A percentile compares a stretch with the other conserved stretches of the same genome.
phyloP scores from a whole-genome alignment of 768 basidiomycete species.

The Gymnopilus junonius region DNA sequence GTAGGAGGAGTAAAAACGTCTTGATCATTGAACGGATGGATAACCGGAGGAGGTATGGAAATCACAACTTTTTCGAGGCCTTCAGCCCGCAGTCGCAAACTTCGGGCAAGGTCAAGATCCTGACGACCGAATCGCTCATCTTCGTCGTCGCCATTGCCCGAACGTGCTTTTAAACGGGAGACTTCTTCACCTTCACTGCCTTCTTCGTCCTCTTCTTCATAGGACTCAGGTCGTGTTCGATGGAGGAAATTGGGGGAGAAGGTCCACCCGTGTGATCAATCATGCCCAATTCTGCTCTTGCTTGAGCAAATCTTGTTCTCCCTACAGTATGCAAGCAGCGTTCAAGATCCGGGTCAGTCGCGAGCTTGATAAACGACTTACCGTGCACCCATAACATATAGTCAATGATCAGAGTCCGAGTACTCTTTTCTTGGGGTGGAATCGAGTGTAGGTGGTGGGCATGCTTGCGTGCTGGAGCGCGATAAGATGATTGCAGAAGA shows the following conservation, averaged over 20 bases:
- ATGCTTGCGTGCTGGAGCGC: slow-evolving; percentile 83
- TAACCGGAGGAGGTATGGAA: slow-evolving; percentile 67
- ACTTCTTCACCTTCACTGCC: slow-evolving; percentile 68
- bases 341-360: background rate
- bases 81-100: slow-evolving; percentile 73
- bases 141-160: slow-evolving; percentile 60
- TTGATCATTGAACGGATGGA: slow-evolving; percentile 60
- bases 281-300: slow-evolving; percentile 86
- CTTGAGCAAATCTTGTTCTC: slow-evolving; percentile 81
- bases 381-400: slow-evolving; percentile 87
- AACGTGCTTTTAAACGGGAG: slow-evolving; percentile 53
- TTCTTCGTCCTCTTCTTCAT: slow-evolving; percentile 73
- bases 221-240: slow-evolving; percentile 74
- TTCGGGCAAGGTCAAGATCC: slow-evolving; percentile 65
- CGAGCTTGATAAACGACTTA: slow-evolving; percentile 15
- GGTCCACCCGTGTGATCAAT: slow-evolving; percentile 78
- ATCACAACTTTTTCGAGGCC: slow-evolving; percentile 83
- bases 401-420: slow-evolving; percentile 84
- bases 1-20: slow-evolving; percentile 56
- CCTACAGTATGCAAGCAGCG: slow-evolving; percentile 32
- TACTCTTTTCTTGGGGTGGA: slow-evolving; percentile 88
- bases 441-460: slow-evolving; percentile 89
- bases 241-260: slow-evolving; percentile 60
- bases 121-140: slow-evolving; percentile 59
- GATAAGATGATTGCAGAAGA: slow-evolving; percentile 45